Evolutionary conservation across 495 filamentous ascomycete genomes (phyloP).

Genomic region (Penicilliopsis zonata): DNA sequence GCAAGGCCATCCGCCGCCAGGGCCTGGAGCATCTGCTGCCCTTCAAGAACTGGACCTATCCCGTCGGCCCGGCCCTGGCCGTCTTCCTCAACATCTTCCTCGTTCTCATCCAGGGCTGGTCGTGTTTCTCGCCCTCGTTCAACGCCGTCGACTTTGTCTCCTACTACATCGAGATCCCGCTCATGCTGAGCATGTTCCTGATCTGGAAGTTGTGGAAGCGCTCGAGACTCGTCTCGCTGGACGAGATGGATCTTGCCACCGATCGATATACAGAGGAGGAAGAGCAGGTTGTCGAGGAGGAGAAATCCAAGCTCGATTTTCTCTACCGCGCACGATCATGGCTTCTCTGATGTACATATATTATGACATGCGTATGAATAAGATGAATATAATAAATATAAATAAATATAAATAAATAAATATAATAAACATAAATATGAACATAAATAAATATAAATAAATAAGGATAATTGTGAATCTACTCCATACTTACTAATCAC

Average conservation of each 20-base stretch:
- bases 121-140: constrained; percentile 41
- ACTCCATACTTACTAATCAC: too few relatives aligned
- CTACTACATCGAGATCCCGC: constrained; percentile 36
- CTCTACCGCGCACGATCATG: not conserved
- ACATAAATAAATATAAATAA: too few relatives aligned
- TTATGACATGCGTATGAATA: too few relatives aligned
- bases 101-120: constrained; percentile 50
- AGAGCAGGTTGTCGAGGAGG: not conserved
- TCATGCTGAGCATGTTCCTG: constrained; percentile 39
- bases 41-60: constrained; percentile 52
- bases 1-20: constrained; percentile 37
- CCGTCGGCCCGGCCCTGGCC: constrained; percentile 39
- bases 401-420: too few relatives aligned
- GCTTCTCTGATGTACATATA: not conserved
- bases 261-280: constrained; percentile 32
- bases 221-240: constrained; percentile 22
- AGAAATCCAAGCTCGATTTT: not conserved
- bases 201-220: constrained; percentile 38
- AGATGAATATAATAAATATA: too few relatives aligned
- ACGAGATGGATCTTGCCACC: constrained; percentile 39
- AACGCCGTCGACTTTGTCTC: constrained; percentile 38
- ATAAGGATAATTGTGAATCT: too few relatives aligned
- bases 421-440: too few relatives aligned
- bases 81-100: constrained; percentile 41
- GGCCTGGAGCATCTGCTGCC: constrained; percentile 45